These are phyloP conservation scores for Fulvia fulva DNA, from an alignment of 2,329 filamentous ascomycete species.

Conservation along the genomic window DNA sequence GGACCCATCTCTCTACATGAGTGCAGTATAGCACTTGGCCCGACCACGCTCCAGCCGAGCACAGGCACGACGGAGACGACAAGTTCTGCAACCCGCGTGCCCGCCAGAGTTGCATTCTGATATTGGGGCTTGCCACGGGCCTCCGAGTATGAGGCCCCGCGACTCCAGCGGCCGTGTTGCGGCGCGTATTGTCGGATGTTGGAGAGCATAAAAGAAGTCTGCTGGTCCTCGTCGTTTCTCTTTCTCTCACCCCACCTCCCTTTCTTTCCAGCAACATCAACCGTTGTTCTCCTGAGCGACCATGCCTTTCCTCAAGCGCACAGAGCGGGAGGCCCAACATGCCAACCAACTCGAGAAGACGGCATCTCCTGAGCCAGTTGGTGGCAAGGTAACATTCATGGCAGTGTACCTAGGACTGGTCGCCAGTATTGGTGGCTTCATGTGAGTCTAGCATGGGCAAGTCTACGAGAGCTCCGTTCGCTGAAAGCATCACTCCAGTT, in stretches of 20 bases:
- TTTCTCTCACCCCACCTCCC: constrained; percentile 2
- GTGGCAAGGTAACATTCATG: constrained; percentile 32
- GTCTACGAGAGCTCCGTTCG: not conserved
- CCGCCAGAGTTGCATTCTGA: constrained; percentile 13
- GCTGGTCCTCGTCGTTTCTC: not conserved
- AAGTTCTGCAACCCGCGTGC: constrained; percentile 16
- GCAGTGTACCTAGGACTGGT: constrained; percentile 53
- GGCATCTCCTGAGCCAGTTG: constrained; percentile 16
- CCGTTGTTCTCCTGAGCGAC: constrained; percentile 2
- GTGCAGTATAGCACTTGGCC: constrained; percentile 13
- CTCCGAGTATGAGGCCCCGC: constrained; percentile 17
- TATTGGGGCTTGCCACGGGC: constrained; percentile 18
- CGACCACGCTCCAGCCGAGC: constrained; percentile 10
- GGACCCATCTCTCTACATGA: constrained; percentile 14
- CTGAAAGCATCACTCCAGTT: not conserved
- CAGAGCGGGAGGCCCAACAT: constrained; percentile 30
- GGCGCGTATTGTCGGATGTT: constrained; percentile 1
- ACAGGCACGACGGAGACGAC: constrained; percentile 13
- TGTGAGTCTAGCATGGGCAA: constrained; percentile 52
- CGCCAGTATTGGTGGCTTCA: constrained; percentile 53
- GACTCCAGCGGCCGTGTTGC: constrained; percentile 15
- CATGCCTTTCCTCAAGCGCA: constrained; percentile 34
- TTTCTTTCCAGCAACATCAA: constrained; percentile 1
- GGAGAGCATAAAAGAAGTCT: constrained; percentile 10
- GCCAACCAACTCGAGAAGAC: constrained; percentile 32